phyloP scores from a whole-genome alignment of 169 alveolate species.

The Eimeria zaria region DNA sequence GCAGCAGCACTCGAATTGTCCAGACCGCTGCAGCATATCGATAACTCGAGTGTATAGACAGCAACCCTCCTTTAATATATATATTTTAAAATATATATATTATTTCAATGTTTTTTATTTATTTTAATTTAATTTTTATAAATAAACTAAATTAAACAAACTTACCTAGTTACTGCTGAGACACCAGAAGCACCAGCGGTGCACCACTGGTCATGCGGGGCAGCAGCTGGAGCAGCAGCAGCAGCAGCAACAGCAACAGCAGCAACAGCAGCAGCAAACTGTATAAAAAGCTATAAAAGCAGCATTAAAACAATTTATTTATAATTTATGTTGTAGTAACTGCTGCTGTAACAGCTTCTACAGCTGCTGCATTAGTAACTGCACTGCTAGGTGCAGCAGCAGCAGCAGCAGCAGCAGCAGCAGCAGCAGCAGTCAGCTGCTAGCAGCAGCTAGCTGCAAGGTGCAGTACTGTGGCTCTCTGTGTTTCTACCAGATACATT shows the following conservation, averaged over 20 bases:
- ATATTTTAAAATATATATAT: no score
- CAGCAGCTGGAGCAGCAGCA: constrained; percentile 6
- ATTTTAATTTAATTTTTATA: no score
- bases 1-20: no score
- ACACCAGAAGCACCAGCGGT: constrained; percentile 3
- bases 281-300: background rate
- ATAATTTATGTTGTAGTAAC: background rate
- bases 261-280: background rate
- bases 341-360: background rate
- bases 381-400: background rate
- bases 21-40: no score
- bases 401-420: background rate
- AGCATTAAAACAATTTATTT: background rate
- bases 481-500: no score
- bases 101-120: no score
- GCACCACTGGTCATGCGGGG: background rate
- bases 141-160: no score
- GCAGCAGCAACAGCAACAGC: constrained; percentile 1
- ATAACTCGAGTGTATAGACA: no score
- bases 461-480: no score
- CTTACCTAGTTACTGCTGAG: background rate
- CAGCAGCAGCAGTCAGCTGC: no score
- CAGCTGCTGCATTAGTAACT: background rate
- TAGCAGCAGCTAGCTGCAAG: no score
- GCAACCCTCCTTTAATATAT: no score